Percentiles rank a stretch among this genome's conserved stretches.
Conservation (phyloP, 768 basidiomycete species). For the Hypholoma sublateritium region DNA sequence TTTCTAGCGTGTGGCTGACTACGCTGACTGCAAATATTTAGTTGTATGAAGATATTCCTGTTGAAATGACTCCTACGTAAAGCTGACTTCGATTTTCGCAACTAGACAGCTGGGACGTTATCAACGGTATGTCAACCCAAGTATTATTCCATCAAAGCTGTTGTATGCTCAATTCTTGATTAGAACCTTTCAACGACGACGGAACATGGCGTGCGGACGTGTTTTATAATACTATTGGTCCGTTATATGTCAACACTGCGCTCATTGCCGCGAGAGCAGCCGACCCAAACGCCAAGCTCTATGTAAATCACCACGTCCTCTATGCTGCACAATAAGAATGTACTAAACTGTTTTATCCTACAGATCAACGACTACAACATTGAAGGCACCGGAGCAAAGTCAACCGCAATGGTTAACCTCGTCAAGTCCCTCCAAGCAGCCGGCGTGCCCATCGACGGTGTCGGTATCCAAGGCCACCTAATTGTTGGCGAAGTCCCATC, state of each 20-base stretch:
- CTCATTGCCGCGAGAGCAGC: conserved; percentile 51
- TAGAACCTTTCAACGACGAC: conserved; percentile 60
- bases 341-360: not conserved
- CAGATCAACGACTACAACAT: conserved; percentile 44
- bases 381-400: conserved; percentile 47
- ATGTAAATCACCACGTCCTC: conserved; percentile 30
- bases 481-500: conserved; percentile 57
- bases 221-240: conserved; percentile 52
- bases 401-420: conserved; percentile 54
- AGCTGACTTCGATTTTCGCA: not conserved
- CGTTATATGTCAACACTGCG: conserved; percentile 50
- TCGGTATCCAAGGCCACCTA: conserved; percentile 62
- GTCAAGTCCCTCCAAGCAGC: conserved; percentile 45
- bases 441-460: conserved; percentile 56
- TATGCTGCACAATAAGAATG: not conserved
- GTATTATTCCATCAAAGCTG: not conserved
- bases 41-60: conserved; percentile 14
- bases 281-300: conserved; percentile 57
- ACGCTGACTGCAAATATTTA: not conserved
- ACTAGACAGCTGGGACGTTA: conserved; percentile 50
- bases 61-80: not conserved
- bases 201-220: conserved; percentile 54
- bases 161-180: not conserved
- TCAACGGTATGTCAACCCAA: conserved; percentile 38
- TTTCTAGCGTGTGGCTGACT: not conserved